These are phyloP conservation scores for Coniochaeta sp. DNA, from an alignment of 2,329 filamentous ascomycete genomes.

Conservation along the genomic window DNA sequence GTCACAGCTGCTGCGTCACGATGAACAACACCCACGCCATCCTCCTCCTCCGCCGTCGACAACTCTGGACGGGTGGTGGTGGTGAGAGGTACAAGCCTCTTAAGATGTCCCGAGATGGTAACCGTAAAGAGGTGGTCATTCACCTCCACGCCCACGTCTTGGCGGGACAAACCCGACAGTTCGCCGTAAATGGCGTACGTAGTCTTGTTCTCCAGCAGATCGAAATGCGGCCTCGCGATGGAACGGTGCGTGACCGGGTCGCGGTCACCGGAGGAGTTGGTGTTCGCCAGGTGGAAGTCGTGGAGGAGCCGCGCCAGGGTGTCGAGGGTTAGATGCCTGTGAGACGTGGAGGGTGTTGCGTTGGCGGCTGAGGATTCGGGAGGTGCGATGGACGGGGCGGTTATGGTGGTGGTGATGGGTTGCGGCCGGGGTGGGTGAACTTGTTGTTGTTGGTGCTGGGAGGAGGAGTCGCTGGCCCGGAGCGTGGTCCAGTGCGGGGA, in stretches of 20 bases:
- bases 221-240: slow-evolving; percentile 8
- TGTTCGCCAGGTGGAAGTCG: slow-evolving; percentile 5
- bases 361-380: not conserved
- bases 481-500: slow-evolving; percentile 2
- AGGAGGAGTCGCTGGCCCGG: too few relatives aligned
- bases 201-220: slow-evolving; percentile 8
- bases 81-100: not conserved
- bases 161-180: slow-evolving; percentile 5
- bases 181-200: slow-evolving; percentile 11
- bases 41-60: not conserved
- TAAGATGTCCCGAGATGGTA: slow-evolving; percentile 8
- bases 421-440: not conserved
- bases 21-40: slow-evolving; percentile 3
- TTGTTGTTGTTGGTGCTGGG: too few relatives aligned
- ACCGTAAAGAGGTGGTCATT: slow-evolving; percentile 10
- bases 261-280: slow-evolving; percentile 3
- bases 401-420: slow-evolving; percentile 3
- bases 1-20: not conserved
- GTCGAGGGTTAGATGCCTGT: slow-evolving; percentile 1
- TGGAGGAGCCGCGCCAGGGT: slow-evolving; percentile 10
- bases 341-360: not conserved
- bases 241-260: not conserved
- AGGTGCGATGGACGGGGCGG: slow-evolving; percentile 1
- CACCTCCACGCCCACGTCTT: slow-evolving; percentile 8
- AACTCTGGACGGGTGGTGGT: not conserved